Evolutionary conservation across 495 filamentous ascomycete genomes (phyloP), one percentile per base, ranked within the genome.

Genomic region (Glutinoglossum americanum): DNA sequence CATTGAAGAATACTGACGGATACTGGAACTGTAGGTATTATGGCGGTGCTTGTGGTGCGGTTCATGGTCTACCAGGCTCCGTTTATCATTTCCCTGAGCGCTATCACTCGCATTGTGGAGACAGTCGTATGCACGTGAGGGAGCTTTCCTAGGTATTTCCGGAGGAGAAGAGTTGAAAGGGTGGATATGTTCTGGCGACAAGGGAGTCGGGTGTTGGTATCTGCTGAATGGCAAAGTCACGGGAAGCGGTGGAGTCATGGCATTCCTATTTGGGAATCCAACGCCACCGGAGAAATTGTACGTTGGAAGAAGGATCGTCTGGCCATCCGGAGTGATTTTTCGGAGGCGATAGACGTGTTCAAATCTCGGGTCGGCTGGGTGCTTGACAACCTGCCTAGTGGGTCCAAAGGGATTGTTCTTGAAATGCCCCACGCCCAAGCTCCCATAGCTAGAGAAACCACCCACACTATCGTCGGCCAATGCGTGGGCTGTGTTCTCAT

Each of bases 141-240:
- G 4, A 21, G 15, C 10, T 39, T 28, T 25, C 17, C 27, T 17
- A 15, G 54, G 21, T 30, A 56, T 56, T 23, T 27, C 45, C 3
- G 57, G 57, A 1, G 57, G 57, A 13, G 51, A 39, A 32, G 57
- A 59, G 4, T 39, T 27, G 55, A 59, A 59, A 19, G 57, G 57
- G 35, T 59, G 30, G 15, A 13, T 17, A 59, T 59, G 57, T n/a
- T 59, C 41, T 6, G 28, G 28, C 1, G 57, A 55, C 32, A 59
- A 59, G n/a, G 57, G 57, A 17, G 23, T 28, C 21, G 57, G 57
- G 23, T 59, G 57, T 23, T 59, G 57, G 59, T 59, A 59, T 5
- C 15, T 39, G 28, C 32, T 30, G 15, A 11, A 6, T 4, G 25
- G 3, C 1, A 54, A 26, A 9, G 47, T 27, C 3, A 21, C 26